Percentiles rank a stretch among this genome's conserved stretches.
phyloP scores from a whole-genome alignment of 345 rosid species.

The Gossypium longicalyx region DNA sequence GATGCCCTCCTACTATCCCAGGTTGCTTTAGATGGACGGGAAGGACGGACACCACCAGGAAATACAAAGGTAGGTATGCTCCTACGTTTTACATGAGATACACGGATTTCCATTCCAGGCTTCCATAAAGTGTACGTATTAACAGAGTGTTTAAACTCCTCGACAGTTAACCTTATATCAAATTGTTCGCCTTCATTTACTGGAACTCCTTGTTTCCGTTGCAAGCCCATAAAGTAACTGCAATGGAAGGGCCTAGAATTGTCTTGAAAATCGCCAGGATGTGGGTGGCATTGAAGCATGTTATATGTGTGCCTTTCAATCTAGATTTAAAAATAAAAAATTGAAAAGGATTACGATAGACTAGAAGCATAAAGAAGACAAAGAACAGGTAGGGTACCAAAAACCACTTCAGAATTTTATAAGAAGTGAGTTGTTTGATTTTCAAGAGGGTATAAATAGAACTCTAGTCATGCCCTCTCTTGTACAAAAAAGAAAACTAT shows the following conservation, averaged over 20 bases:
- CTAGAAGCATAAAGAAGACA: not conserved
- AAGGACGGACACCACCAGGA: conserved; percentile 77
- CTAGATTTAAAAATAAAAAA: conserved; percentile 36
- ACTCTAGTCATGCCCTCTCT: not conserved
- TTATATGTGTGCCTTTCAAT: conserved; percentile 81
- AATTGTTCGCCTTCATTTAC: conserved; percentile 72
- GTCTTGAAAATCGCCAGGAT: conserved; percentile 80
- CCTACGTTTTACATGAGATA: conserved; percentile 67
- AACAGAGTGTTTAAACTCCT: conserved; percentile 75
- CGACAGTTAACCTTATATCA: conserved; percentile 88
- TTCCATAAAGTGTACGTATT: conserved; percentile 54
- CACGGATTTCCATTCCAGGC: conserved; percentile 80
- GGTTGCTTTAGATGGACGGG: conserved; percentile 55
- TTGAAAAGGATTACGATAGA: conserved; percentile 12
- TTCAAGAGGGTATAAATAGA: not conserved
- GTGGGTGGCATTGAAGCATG: conserved; percentile 95
- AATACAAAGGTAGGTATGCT: conserved; percentile 76
- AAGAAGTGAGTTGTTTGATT: not conserved
- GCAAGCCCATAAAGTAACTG: conserved; percentile 93
- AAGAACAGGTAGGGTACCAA: not conserved
- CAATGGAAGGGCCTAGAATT: conserved; percentile 60
- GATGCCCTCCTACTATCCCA: conserved; percentile 62
- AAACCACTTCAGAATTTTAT: not conserved
- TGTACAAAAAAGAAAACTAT: not conserved
- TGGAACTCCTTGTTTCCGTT: conserved; percentile 84